These are phyloP conservation scores for Podospora didyma DNA, from an alignment of 495 filamentous ascomycete species.

Conservation along the genomic window DNA sequence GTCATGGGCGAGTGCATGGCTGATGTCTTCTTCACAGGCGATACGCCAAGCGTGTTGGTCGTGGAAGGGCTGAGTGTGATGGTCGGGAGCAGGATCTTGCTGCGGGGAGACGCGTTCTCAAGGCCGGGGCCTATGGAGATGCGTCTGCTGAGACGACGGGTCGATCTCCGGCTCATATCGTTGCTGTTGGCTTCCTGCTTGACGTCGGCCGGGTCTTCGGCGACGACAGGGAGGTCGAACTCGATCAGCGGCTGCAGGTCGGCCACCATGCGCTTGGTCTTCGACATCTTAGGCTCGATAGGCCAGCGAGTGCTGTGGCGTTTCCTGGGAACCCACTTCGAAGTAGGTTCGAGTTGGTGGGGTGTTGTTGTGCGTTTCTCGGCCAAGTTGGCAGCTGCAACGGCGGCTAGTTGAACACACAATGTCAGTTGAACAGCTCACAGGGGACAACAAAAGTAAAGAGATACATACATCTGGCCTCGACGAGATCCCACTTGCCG, in stretches of 20 bases:
- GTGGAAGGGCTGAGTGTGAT: slow-evolving; percentile 9
- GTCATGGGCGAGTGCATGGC: slow-evolving; percentile 18
- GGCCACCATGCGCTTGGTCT: slow-evolving; percentile 15
- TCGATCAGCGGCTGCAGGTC: slow-evolving; percentile 19
- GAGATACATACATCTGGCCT: slow-evolving; percentile 25
- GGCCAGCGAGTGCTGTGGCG: slow-evolving; percentile 33
- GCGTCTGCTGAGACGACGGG: slow-evolving; percentile 26
- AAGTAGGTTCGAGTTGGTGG: slow-evolving; percentile 12
- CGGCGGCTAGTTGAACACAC: background rate
- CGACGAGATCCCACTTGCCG: slow-evolving; percentile 20
- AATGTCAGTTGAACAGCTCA: slow-evolving; percentile 8
- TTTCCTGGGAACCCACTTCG: slow-evolving; percentile 28
- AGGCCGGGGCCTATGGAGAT: slow-evolving; percentile 22
- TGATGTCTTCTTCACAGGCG: slow-evolving; percentile 3
- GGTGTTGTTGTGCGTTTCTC: slow-evolving; percentile 16
- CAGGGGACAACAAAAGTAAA: background rate
- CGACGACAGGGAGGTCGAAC: slow-evolving; percentile 11
- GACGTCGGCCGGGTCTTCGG: slow-evolving; percentile 12
- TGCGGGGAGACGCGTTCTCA: slow-evolving; percentile 17
- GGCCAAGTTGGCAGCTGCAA: background rate
- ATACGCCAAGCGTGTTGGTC: slow-evolving; percentile 3
- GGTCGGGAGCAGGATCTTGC: slow-evolving; percentile 12
- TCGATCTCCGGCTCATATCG: slow-evolving; percentile 19
- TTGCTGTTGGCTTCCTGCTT: slow-evolving; percentile 14
- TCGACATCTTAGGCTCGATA: slow-evolving; percentile 17